Evolutionary conservation across 371 early-diverging fungal genomes (phyloP), one percentile per base, ranked within the genome.

Genomic region (Blakeslea trispora): DNA sequence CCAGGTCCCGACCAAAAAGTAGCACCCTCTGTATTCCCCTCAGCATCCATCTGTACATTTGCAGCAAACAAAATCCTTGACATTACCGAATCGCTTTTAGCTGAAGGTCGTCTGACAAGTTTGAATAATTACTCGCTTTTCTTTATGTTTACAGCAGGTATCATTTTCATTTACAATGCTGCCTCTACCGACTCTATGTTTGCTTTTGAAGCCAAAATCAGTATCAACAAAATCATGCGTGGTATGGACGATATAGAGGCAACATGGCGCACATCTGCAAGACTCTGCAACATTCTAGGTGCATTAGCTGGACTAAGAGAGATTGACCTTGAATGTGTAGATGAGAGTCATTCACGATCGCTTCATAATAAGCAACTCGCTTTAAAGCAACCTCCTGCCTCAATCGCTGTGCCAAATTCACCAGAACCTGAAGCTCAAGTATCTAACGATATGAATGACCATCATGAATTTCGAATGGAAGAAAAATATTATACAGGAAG

Each of bases 31-130:
- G 70, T 72, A 0, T 72, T 78, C 24, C 79, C 77, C 7, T 81
- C 84, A 6, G 71, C 70, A 0, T 72, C 77, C 7, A 73, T 81
- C 14, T 83, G 84, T 49, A 80, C 79, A 1, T 80, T 74, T 60
- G 81, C 81, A 4, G 84, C 84, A n/a, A 75, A 77, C 44, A 77
- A 75, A 14, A 81, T 83, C 41, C 57, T 77, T 13, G 79, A 83
- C 28, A 83, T 83, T 35, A 65, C 66, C 0, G 76, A 71, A 40
- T 74, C 71, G 9, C 37, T 79, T n/a, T 47, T 68, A 47, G 60
- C 49, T n/a, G 70, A 75, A 39, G 61, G 56, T 17, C 55, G 69
- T 8, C 41, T 79, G 8, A 61, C 61, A 17, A 53, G 65, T 42
- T 66, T 75, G 10, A 71, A 71, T 39, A 75, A 71, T 35, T 79